Conservation (phyloP, 2,329 filamentous ascomycete species). For the Didymella glomerata region DNA sequence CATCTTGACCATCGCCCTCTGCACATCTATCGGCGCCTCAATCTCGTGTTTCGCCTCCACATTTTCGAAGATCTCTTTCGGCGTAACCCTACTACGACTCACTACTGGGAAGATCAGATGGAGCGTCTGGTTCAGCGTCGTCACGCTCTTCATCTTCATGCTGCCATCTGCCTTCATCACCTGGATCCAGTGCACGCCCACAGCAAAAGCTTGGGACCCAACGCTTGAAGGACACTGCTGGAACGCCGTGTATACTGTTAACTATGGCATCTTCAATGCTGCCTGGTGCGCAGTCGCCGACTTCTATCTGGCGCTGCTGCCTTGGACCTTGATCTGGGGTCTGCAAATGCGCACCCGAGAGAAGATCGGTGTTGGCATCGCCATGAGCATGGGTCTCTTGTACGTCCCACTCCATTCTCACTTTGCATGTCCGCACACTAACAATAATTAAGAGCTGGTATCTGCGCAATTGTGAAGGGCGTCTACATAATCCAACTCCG, state of each 20-base stretch:
- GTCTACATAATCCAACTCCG: slow-evolving; percentile 37
- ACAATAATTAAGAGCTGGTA: slow-evolving; percentile 27
- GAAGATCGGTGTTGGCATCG: slow-evolving; percentile 42
- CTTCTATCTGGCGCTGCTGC: slow-evolving; percentile 39
- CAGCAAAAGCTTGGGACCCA: slow-evolving; percentile 30
- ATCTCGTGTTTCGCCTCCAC: slow-evolving; percentile 40
- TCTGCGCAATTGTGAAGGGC: slow-evolving; percentile 41
- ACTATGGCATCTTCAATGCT: slow-evolving; percentile 44
- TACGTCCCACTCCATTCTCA: slow-evolving; percentile 8
- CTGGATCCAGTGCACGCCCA: slow-evolving; percentile 34
- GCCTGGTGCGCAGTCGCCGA: slow-evolving; percentile 36
- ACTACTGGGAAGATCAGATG: slow-evolving; percentile 23
- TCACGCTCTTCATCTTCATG: slow-evolving; percentile 39
- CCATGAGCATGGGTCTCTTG: slow-evolving; percentile 43
- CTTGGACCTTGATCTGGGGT: slow-evolving; percentile 40
- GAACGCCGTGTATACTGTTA: slow-evolving; percentile 20
- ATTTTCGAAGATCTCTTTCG: slow-evolving; percentile 41
- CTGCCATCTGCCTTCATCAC: slow-evolving; percentile 33
- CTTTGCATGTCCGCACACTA: not conserved
- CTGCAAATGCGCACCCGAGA: slow-evolving; percentile 34
- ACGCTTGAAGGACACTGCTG: slow-evolving; percentile 33
- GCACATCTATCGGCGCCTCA: slow-evolving; percentile 30
- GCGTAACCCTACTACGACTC: slow-evolving; percentile 39
- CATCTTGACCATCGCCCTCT: slow-evolving; percentile 25
- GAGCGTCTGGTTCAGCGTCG: slow-evolving; percentile 38